These are phyloP conservation scores for Aegilops umbellulata DNA, from an alignment of 176 grass and related monocot genomes.

Conservation along the genomic window DNA sequence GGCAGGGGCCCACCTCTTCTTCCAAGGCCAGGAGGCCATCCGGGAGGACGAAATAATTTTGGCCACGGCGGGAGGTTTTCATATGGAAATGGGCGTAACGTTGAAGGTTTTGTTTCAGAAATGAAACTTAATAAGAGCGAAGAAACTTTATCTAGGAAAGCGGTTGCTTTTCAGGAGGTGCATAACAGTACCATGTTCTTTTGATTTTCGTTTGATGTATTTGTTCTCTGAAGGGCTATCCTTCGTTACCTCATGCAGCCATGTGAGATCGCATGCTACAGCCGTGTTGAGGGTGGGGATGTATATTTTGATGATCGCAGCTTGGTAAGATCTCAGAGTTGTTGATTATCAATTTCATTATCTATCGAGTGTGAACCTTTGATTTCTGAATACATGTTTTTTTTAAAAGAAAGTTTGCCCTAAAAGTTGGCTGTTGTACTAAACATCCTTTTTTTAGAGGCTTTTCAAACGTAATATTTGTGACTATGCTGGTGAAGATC, in stretches of 20 bases:
- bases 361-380: too few relatives aligned
- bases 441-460: constrained; percentile 57
- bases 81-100: constrained; percentile 72
- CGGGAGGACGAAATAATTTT: constrained; percentile 60
- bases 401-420: background rate
- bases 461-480: constrained; percentile 90
- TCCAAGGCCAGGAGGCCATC: constrained; percentile 80
- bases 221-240: constrained; percentile 19
- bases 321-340: constrained; percentile 58
- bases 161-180: constrained; percentile 92
- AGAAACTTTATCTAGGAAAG: constrained; percentile 94
- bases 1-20: constrained; percentile 87
- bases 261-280: constrained; percentile 86
- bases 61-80: constrained; percentile 77
- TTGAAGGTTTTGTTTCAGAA: constrained; percentile 94
- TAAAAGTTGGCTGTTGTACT: constrained; percentile 30
- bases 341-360: constrained; percentile 6
- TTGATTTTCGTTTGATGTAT: constrained; percentile 18
- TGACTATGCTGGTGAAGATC: constrained; percentile 75
- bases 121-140: constrained; percentile 98
- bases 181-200: constrained; percentile 18
- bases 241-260: constrained; percentile 66
- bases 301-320: constrained; percentile 93
- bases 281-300: constrained; percentile 74
- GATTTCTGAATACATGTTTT: background rate